Percentiles rank a stretch among this genome's conserved stretches.
Evolutionary conservation across 2,329 filamentous ascomycete genomes (phyloP).

Genomic region (Fusarium sp.): DNA sequence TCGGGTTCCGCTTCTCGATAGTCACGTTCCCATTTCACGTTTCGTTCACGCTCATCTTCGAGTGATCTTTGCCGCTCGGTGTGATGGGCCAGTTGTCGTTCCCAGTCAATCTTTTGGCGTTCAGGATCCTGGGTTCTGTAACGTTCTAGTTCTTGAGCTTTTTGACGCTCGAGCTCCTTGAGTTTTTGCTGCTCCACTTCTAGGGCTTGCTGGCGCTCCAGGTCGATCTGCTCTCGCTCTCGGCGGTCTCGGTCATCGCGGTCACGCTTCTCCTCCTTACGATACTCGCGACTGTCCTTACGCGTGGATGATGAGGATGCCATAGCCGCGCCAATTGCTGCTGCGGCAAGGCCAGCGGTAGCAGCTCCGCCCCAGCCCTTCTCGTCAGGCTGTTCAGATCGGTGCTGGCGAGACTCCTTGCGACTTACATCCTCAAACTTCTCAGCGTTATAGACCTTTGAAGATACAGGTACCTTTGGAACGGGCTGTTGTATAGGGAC

Average conservation of each 20-base stretch:
- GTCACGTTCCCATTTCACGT: slow-evolving; percentile 41
- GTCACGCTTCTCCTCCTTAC: slow-evolving; percentile 42
- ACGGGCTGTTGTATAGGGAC: slow-evolving; percentile 88
- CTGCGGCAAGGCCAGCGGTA: slow-evolving; percentile 64
- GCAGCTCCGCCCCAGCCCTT: slow-evolving; percentile 61
- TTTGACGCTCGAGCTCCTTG: slow-evolving; percentile 42
- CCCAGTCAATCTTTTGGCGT: slow-evolving; percentile 13
- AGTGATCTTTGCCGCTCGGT: slow-evolving; percentile 35
- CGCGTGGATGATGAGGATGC: slow-evolving; percentile 47
- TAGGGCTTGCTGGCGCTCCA: slow-evolving; percentile 37
- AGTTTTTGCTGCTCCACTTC: slow-evolving; percentile 39
- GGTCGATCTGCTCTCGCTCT: slow-evolving; percentile 42
- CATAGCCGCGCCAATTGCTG: slow-evolving; percentile 60
- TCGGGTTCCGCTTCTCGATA: slow-evolving; percentile 52
- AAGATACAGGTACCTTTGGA: slow-evolving; percentile 80
- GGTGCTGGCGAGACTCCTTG: slow-evolving; percentile 53
- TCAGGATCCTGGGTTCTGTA: slow-evolving; percentile 18
- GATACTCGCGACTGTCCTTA: slow-evolving; percentile 36
- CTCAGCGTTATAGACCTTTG: slow-evolving; percentile 74
- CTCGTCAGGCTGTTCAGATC: slow-evolving; percentile 56
- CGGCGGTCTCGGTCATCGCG: slow-evolving; percentile 31
- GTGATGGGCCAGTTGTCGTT: slow-evolving; percentile 23
- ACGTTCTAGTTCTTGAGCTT: slow-evolving; percentile 28
- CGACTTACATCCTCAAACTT: slow-evolving; percentile 57
- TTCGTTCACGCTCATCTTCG: slow-evolving; percentile 38